Base-by-base conservation (phyloP, 495 filamentous ascomycete genomes). In the Penicillium riverlandense region DNA sequence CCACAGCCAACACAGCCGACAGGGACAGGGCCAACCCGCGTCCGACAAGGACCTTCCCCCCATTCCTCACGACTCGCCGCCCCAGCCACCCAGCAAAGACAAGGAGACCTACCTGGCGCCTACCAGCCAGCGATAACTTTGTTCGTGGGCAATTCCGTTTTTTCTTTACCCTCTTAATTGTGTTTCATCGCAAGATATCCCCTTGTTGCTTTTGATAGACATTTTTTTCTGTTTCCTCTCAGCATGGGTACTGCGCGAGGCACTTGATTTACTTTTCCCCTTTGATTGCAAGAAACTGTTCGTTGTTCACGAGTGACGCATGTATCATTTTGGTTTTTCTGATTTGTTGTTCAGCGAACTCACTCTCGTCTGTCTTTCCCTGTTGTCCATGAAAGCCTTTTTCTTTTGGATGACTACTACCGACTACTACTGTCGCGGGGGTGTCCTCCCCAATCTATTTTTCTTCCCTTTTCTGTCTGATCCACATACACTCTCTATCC, bases 31-130 rank as follows among this genome's bases (percentile, higher is more conserved):
- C 10, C 58, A 47, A 30, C 52, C 61, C 11, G 48, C 45, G 14
- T 37, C 49, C 35, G 75, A 80, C 29, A 81, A 82, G 56, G 74
- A 71, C 7, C 47, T 82, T 8, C 78, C 79, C 9, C 71, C 77
- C 7, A 52, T 78, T 11, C 78, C 79, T 7, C 34, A 28, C 15
- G 49, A 62, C 9, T 48, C 43, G 29, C 42, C 28, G 7, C 37
- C 51, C 2, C 49, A 40, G 44, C 11, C 55, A 29, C 45, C 43
- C 11, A 35, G 54, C 45, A 65, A 69, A 52, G 55, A 53, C 34
- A 66, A 61, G 42, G 54, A 44, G 36, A 36, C 48, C 29, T 44
- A 53, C 38, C 22, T 22, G 22, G 22, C 22, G 22, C 22, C 22
- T 22, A 4, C 4, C 22, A 3, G 22, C 22, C 22, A 22, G 22